Evolutionary conservation across 1,284 basidiomycete species (phyloP), one percentile per base, ranked within the genome.

Genomic region (Moesziomyces sp.): DNA sequence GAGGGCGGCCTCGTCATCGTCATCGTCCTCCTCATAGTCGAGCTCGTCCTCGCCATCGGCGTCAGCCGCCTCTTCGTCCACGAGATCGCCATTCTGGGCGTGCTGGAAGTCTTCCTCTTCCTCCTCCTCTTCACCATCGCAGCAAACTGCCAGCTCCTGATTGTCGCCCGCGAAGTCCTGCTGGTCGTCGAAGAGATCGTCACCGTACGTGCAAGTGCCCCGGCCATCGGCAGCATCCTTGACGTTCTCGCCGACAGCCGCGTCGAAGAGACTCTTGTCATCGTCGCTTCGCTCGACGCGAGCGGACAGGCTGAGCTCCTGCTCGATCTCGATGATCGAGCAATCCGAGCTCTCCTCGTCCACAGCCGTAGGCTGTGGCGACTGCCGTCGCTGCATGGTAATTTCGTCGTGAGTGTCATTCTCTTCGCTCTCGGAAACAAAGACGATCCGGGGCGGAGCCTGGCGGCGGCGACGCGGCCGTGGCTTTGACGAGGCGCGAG

Each of bases 401-500:
- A 14, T 14, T 4, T 18, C 35, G 14, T 38, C 35, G 14, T 14
- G 6, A 2, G 35, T 13, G 13, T 14, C 35, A 1, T 42, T 50
- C n/a, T 35, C 30, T 2, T 58, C 56, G 42, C 34, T 46, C 9
- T 46, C 30, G 3, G 48, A 43, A 14, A 52, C 3, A 28, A 18
- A 13, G 40, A 57, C 28, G 47, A 30, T 49, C 26, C 21, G 10
- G 14, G 52, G 45, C 51, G 47, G 47, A n/a, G 52, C 56, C 56
- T 13, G 43, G 51, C 56, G 62, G 34, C 16, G 62, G 52, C 35
- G 46, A 9, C 9, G 51, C 52, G 63, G 48, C 40, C 51, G 30
- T 18, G 19, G n/a, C 21, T 35, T 18, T 30, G 16, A 8, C 16
- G 23, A 30, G 38, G 43, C 26, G 10, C 19, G 26, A 42, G 52